Conservation (phyloP, 345 rosid species). For the Citrus trifoliata region DNA sequence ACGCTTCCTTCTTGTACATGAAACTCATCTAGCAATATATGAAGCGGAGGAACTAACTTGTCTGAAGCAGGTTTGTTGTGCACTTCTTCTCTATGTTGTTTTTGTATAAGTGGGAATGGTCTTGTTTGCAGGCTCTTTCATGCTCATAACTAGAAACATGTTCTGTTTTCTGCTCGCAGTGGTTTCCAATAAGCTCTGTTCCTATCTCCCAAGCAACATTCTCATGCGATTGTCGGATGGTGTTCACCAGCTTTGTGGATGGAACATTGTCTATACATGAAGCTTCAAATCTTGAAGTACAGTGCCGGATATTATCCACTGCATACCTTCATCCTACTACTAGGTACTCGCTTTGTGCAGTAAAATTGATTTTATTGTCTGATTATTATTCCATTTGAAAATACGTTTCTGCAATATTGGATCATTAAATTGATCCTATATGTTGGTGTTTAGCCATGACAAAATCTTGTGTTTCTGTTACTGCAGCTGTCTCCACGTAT, state of each 20-base stretch:
- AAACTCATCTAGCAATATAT: slow-evolving; percentile 30
- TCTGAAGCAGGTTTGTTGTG: slow-evolving; percentile 26
- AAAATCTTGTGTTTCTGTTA: not conserved
- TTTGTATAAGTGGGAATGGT: not conserved
- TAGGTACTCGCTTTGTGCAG: slow-evolving; percentile 25
- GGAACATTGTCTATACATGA: slow-evolving; percentile 36
- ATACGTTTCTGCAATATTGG: not conserved
- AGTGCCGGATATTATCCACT: slow-evolving; percentile 18
- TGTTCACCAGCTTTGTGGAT: slow-evolving; percentile 36
- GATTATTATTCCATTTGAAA: not conserved
- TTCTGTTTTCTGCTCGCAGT: slow-evolving; percentile 22
- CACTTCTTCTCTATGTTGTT: not conserved
- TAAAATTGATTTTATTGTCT: not conserved
- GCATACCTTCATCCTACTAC: slow-evolving; percentile 24
- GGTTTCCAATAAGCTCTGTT: slow-evolving; percentile 17
- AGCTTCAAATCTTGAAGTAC: slow-evolving; percentile 24
- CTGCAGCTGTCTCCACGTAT: slow-evolving; percentile 24
- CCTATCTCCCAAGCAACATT: slow-evolving; percentile 39
- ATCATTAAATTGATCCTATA: not conserved
- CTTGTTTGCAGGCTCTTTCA: not conserved
- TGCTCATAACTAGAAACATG: not conserved
- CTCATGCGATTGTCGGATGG: slow-evolving; percentile 37
- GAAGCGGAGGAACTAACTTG: slow-evolving; percentile 28
- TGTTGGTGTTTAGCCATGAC: not conserved
- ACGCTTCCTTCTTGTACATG: slow-evolving; percentile 29